Base-by-base conservation (phyloP, 768 basidiomycete genomes). In the Fibroporia radiculosa region DNA sequence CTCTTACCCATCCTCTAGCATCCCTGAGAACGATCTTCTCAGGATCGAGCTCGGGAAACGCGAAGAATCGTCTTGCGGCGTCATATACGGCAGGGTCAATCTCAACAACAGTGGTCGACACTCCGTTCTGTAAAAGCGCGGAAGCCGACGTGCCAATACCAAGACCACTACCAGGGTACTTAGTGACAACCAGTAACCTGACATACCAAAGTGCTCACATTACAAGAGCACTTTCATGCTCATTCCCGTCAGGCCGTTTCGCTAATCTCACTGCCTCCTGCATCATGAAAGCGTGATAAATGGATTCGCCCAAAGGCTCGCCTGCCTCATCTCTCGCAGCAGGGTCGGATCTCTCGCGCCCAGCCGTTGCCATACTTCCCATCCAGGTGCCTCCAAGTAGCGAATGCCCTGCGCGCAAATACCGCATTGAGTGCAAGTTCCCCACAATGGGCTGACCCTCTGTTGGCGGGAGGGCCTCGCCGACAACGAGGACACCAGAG, bases 1-100 rank as follows among this genome's bases (percentile, higher is more conserved):
- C 63, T 25, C 56, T 32, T n/a, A 83, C 75, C 79, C 84, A 92
- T 11, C 54, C 49, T 23, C 84, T 73, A 4, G 89, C 93, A 54
- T 96, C 92, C 56, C 83, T 69, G 23, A 96, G 59, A 59, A 84
- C 82, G 2, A 93, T 74, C 20, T 70, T 76, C 12, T 62, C 68
- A 2, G 74, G 63, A 1, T 72, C 70, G 5, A 81, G 80, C 47
- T 82, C 71, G 11, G 78, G 74, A n/a, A 97, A 69, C 6, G 78
- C 84, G 50, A 98, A 96, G 64, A 75, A 93, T 25, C 62, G 67
- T 22, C 77, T 73, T 13, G 93, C 91, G 22, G 85, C 90, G 12
- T 77, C 67, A 59, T 93, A 93, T 18, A 98, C 93, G 1, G 78
- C 83, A 27, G 89, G 88, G 59, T 97, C 95, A 48, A 95, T 87